Conservation (phyloP, 768 basidiomycete genomes). For the Tremella fuciformis region DNA sequence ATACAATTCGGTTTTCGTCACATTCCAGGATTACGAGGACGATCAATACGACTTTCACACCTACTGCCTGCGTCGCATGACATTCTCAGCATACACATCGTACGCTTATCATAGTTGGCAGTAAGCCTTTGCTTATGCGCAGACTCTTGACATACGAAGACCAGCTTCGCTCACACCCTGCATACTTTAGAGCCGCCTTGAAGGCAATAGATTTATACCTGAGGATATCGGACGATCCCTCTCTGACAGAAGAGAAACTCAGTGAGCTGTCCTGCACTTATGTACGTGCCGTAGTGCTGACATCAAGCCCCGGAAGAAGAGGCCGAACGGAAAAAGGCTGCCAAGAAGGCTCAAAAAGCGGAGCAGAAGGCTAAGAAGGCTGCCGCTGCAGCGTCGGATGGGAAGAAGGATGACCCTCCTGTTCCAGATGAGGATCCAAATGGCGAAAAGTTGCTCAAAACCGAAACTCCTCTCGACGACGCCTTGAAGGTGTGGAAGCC, state of each 20-base stretch:
- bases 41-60: conserved; percentile 98
- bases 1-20: conserved; percentile 73
- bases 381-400: conserved; percentile 23
- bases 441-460: conserved; percentile 66
- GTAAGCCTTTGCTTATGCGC: conserved; percentile 4
- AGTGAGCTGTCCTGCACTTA: conserved; percentile 19
- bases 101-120: conserved; percentile 53
- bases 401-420: conserved; percentile 37
- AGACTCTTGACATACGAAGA: conserved; percentile 84
- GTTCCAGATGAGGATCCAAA: conserved; percentile 73
- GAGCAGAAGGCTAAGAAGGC: conserved; percentile 47
- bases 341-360: conserved; percentile 52
- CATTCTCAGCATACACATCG: conserved; percentile 79
- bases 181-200: conserved; percentile 70
- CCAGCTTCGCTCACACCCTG: conserved; percentile 68
- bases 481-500: conserved; percentile 71
- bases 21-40: conserved; percentile 83
- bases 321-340: conserved; percentile 48
- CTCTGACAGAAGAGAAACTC: conserved; percentile 42
- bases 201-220: conserved; percentile 64
- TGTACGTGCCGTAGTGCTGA: conserved; percentile 1
- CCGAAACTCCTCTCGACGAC: conserved; percentile 67
- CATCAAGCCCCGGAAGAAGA: conserved; percentile 46
- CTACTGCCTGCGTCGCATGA: conserved; percentile 86
- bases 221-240: conserved; percentile 42